A percentile compares a stretch with the other conserved stretches of the same genome.
Evolutionary conservation across 345 rosid genomes (phyloP).

Genomic region (Trapa incisa): DNA sequence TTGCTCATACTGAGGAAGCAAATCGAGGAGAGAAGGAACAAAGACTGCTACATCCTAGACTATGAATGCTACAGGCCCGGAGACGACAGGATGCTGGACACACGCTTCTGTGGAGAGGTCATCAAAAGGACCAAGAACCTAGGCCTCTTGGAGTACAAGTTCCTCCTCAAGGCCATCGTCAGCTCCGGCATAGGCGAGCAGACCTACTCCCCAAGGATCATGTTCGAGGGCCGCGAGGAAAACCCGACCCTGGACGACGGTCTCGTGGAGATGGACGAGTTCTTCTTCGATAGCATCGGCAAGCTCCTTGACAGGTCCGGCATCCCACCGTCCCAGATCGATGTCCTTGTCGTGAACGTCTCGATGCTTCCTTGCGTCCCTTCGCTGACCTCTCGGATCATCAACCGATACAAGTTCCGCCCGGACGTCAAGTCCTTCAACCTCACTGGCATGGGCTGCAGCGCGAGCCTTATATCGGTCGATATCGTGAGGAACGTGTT

Average conservation of each 20-base stretch:
- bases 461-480: conserved; percentile 71
- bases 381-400: conserved; percentile 48
- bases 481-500: conserved; percentile 55
- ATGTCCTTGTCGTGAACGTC: conserved; percentile 65
- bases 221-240: conserved; percentile 33
- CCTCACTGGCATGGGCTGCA: conserved; percentile 85
- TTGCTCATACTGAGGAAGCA: conserved; percentile 14
- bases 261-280: conserved; percentile 76
- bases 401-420: conserved; percentile 70
- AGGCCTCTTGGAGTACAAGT: conserved; percentile 34
- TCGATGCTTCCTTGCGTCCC: conserved; percentile 61
- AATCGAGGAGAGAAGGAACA: conserved; percentile 16
- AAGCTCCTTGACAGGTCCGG: conserved; percentile 52
- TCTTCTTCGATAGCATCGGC: conserved; percentile 45
- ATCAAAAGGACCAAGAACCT: conserved; percentile 28
- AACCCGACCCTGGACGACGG: conserved; percentile 47
- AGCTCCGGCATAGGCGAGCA: conserved; percentile 39
- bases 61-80: conserved; percentile 32
- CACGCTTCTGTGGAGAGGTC: conserved; percentile 22
- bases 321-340: conserved; percentile 53
- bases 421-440: conserved; percentile 56
- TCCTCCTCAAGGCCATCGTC: conserved; percentile 38
- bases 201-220: conserved; percentile 28
- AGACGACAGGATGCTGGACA: conserved; percentile 28
- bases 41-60: conserved; percentile 33